Conservation (phyloP, 2,329 filamentous ascomycete species). For the Hortaea werneckii region DNA sequence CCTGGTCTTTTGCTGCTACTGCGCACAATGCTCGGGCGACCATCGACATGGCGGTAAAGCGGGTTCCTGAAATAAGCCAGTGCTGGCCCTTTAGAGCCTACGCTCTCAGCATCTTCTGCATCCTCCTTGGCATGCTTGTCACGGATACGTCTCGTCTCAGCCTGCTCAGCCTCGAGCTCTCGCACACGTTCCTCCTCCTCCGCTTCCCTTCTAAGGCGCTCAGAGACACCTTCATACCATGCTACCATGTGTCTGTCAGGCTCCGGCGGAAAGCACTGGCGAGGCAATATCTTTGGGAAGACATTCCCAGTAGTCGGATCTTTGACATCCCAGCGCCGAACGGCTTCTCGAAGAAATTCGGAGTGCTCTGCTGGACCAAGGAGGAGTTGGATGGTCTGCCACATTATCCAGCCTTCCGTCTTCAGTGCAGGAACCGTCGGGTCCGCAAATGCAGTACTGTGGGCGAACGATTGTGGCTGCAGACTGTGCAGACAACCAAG, state of each 20-base stretch:
- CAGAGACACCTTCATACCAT: conserved; percentile 75
- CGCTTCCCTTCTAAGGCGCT: conserved; percentile 56
- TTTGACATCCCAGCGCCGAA: conserved; percentile 64
- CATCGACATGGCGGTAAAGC: conserved; percentile 36
- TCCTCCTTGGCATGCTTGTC: conserved; percentile 12
- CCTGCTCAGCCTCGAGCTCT: conserved; percentile 17
- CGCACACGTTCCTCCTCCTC: conserved; percentile 29
- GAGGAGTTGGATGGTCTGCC: conserved; percentile 85
- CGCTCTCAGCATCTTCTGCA: conserved; percentile 27
- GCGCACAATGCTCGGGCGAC: conserved; percentile 34
- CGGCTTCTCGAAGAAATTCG: conserved; percentile 69
- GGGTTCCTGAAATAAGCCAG: conserved; percentile 40
- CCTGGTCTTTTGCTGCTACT: conserved; percentile 25
- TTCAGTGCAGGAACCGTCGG: conserved; percentile 79
- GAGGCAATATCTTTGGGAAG: conserved; percentile 54
- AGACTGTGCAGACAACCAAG: conserved; percentile 84
- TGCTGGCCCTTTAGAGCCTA: conserved; percentile 36
- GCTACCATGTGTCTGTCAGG: conserved; percentile 71
- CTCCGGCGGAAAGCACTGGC: conserved; percentile 57
- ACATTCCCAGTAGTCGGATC: conserved; percentile 54
- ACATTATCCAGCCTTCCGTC: conserved; percentile 74
- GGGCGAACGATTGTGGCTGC: conserved; percentile 45
- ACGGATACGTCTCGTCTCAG: conserved; percentile 14
- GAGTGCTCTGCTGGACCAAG: conserved; percentile 83
- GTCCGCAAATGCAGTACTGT: conserved; percentile 52